Conservation (phyloP, 768 basidiomycete species). For the Psilocybe cyanescens region DNA sequence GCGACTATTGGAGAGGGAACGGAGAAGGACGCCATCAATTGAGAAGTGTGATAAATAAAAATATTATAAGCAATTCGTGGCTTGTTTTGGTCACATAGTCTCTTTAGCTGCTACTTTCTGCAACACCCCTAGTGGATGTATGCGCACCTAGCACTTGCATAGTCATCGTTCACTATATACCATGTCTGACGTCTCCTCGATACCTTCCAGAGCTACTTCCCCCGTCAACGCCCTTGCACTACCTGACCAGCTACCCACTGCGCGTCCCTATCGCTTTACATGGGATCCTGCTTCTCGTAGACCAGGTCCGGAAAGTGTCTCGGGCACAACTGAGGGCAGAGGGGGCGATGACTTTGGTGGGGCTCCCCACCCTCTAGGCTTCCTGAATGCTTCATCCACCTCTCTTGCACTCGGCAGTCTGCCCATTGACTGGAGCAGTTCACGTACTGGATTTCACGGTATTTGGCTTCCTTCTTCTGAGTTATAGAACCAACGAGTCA, state of each 20-base stretch:
- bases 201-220: conserved; percentile 60
- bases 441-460: conserved; percentile 91
- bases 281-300: conserved; percentile 68
- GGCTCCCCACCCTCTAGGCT: conserved; percentile 48
- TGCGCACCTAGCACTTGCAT: conserved; percentile 7
- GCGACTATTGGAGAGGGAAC: conserved; percentile 41
- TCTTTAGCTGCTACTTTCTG: not conserved
- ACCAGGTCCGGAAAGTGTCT: conserved; percentile 72
- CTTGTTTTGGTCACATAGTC: conserved; percentile 2
- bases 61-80: conserved; percentile 14
- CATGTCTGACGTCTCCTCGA: conserved; percentile 56
- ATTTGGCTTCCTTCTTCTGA: conserved; percentile 22
- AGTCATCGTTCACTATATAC: conserved; percentile 6
- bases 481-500: not conserved
- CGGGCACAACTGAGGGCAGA: conserved; percentile 72
- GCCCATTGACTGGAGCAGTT: conserved; percentile 77
- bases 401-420: conserved; percentile 52
- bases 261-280: conserved; percentile 72
- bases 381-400: conserved; percentile 53
- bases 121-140: conserved; percentile 6
- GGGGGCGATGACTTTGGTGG: conserved; percentile 66
- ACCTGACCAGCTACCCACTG: conserved; percentile 40
- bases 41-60: conserved; percentile 15
- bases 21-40: conserved; percentile 27
- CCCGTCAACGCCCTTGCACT: conserved; percentile 46